These are phyloP conservation scores for Bjerkandera adusta DNA, from an alignment of 1,284 basidiomycete genomes.

Conservation along the genomic window DNA sequence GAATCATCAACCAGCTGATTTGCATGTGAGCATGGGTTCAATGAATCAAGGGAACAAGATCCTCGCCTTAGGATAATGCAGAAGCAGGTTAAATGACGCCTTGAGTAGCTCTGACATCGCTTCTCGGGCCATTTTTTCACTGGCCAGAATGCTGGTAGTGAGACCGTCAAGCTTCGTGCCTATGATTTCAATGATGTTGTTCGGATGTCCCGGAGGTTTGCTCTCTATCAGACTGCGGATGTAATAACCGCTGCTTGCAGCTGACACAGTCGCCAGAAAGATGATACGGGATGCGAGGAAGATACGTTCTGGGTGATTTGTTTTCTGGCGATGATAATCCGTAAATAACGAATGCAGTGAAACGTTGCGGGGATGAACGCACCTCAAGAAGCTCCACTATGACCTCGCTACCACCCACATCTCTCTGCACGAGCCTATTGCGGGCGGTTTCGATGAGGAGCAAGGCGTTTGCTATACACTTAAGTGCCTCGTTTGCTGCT, in stretches of 20 bases:
- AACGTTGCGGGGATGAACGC: slow-evolving; percentile 20
- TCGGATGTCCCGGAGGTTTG: slow-evolving; percentile 45
- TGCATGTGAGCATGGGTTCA: slow-evolving; percentile 25
- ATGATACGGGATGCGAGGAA: slow-evolving; percentile 76
- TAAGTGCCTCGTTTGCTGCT: slow-evolving; percentile 65
- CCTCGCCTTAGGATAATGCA: slow-evolving; percentile 63
- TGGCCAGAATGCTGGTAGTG: slow-evolving; percentile 42
- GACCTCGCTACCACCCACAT: slow-evolving; percentile 60
- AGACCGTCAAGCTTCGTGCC: slow-evolving; percentile 54
- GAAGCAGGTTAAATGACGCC: slow-evolving; percentile 70
- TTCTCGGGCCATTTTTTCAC: slow-evolving; percentile 58
- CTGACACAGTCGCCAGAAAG: slow-evolving; percentile 65
- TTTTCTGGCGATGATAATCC: slow-evolving; percentile 44
- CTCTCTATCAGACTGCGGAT: slow-evolving; percentile 60
- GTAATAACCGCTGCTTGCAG: slow-evolving; percentile 36
- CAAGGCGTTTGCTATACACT: slow-evolving; percentile 74
- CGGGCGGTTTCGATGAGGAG: slow-evolving; percentile 66
- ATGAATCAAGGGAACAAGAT: neutral
- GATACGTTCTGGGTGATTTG: slow-evolving; percentile 55
- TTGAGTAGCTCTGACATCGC: slow-evolving; percentile 78
- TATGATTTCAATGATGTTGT: slow-evolving; percentile 59
- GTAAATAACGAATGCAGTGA: neutral
- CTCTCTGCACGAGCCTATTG: slow-evolving; percentile 49
- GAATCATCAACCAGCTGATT: slow-evolving; percentile 39
- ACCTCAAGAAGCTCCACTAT: slow-evolving; percentile 64